Evolutionary conservation across 2,329 filamentous ascomycete genomes (phyloP), one percentile per base, ranked within the genome.

Genomic region (Alternaria hordeiaustralica): DNA sequence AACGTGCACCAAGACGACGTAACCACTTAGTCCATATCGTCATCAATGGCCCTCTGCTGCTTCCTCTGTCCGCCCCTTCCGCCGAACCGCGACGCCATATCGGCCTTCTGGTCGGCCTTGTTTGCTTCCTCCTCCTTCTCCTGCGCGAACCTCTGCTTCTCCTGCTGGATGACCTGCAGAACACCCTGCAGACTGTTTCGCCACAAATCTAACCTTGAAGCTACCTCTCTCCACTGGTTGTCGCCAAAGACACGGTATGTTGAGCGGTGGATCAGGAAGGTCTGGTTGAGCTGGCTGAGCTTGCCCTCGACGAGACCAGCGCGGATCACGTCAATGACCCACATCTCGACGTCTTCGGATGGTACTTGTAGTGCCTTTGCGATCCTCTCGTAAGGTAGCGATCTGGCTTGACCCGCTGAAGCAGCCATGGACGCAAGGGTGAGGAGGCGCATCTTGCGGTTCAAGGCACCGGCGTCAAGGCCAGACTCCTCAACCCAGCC

Each of bases 251-350:
- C 94, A 66, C 96, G 91, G 87, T 98, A 97, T 64, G 94, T 97
- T 75, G 93, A 93, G 79, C 96, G 90, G 86, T 99, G 96, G 66
- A 99, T 93, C 58, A 97, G 87, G 87, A 99, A 98, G 68, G 95
- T 92, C 79, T 93, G 89, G 80, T 93, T 94, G 79, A 95, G 88
- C 84, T 99, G 96, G 63, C 92, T 96, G 72, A 99, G 89, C 84
- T 97, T 97, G 79, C 96, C 96, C 85, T 99, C 96, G 56, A 99
- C 93, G 41, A 99, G 89, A 33, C 94, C 94, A 51, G 94, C 93
- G 71, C 96, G 93, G 83, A 99, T 97, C 72, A 96, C 94, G 80
- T 99, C 96, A 76, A 99, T 99, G 71, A 96, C 93, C 96, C 96
- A 99, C 87, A 95, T 92, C 87, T 99, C 96, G 45, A 98, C 93